These are phyloP conservation scores for Akanthomyces muscarius DNA, from an alignment of 2,329 filamentous ascomycete genomes.

Conservation along the genomic window DNA sequence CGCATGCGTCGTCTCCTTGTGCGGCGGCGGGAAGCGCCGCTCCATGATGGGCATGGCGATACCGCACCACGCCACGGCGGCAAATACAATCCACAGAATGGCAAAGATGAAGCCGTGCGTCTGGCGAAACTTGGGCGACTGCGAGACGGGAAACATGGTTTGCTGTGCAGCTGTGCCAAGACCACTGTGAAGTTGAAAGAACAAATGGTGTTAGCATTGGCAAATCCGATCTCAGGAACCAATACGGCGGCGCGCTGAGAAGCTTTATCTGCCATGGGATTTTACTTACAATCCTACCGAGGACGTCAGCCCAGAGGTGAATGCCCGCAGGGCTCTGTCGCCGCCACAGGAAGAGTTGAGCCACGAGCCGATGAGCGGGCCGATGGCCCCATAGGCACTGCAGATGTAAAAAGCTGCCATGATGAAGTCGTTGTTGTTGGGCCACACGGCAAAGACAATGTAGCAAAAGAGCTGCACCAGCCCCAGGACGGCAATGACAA, in stretches of 20 bases:
- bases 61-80: not conserved
- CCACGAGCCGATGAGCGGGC: slow-evolving; percentile 12
- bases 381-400: slow-evolving; percentile 9
- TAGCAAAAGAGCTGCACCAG: slow-evolving; percentile 14
- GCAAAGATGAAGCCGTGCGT: slow-evolving; percentile 13
- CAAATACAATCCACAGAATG: not conserved
- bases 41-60: not conserved
- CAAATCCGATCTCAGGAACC: too few species aligned
- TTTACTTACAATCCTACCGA: slow-evolving; percentile 17
- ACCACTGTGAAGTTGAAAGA: not conserved
- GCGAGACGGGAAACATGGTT: slow-evolving; percentile 8
- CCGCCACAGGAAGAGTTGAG: slow-evolving; percentile 14
- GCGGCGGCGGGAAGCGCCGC: not conserved
- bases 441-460: slow-evolving; percentile 5
- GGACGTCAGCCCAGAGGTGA: slow-evolving; percentile 5
- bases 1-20: not conserved
- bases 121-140: slow-evolving; percentile 7
- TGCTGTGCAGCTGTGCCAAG: slow-evolving; percentile 13
- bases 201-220: too few species aligned
- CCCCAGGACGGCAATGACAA: slow-evolving; percentile 1
- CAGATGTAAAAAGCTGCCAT: slow-evolving; percentile 12
- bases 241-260: too few species aligned
- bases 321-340: slow-evolving; percentile 9
- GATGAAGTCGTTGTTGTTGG: not conserved
- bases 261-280: too few species aligned